Conservation (phyloP, 2,329 filamentous ascomycete genomes). For the Trichophyton benhamiae region DNA sequence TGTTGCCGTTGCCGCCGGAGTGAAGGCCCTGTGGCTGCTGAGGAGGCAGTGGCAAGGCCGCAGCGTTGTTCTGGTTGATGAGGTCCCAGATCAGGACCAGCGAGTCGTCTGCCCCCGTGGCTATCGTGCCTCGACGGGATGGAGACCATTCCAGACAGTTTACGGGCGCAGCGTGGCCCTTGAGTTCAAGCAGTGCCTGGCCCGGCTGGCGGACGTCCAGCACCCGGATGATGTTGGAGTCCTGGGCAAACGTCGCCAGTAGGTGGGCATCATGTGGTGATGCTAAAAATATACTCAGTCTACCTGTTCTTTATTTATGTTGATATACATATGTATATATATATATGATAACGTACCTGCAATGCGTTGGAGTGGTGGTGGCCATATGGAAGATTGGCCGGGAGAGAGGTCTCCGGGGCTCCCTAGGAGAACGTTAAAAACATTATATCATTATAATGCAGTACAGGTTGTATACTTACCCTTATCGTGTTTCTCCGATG, state of each 20-base stretch:
- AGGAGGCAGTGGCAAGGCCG: constrained; percentile 26
- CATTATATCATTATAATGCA: no score
- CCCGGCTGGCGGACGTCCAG: constrained; percentile 93
- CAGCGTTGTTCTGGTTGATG: constrained; percentile 51
- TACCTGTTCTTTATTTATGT: not conserved
- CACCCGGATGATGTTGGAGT: constrained; percentile 84
- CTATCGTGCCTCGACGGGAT: constrained; percentile 69
- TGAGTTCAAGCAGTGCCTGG: constrained; percentile 84
- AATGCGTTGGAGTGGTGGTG: constrained; percentile 42
- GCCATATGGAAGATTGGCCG: constrained; percentile 41
- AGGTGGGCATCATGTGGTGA: constrained; percentile 93
- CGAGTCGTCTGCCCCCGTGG: constrained; percentile 83
- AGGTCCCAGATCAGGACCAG: constrained; percentile 91
- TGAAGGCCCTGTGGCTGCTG: constrained; percentile 6
- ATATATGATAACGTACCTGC: constrained; percentile 25
- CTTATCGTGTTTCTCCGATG: constrained; percentile 66
- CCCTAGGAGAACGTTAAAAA: constrained; percentile 17
- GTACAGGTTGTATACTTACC: constrained; percentile 36
- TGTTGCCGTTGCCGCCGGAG: not conserved
- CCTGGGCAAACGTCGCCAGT: constrained; percentile 90
- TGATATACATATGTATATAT: not conserved
- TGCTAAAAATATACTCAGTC: constrained; percentile 35
- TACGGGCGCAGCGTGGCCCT: constrained; percentile 70
- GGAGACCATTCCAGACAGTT: constrained; percentile 97
- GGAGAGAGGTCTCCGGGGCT: constrained; percentile 51